These are phyloP conservation scores for Syncephalastrum racemosum DNA, from an alignment of 371 early-diverging fungal species.

Conservation along the genomic window DNA sequence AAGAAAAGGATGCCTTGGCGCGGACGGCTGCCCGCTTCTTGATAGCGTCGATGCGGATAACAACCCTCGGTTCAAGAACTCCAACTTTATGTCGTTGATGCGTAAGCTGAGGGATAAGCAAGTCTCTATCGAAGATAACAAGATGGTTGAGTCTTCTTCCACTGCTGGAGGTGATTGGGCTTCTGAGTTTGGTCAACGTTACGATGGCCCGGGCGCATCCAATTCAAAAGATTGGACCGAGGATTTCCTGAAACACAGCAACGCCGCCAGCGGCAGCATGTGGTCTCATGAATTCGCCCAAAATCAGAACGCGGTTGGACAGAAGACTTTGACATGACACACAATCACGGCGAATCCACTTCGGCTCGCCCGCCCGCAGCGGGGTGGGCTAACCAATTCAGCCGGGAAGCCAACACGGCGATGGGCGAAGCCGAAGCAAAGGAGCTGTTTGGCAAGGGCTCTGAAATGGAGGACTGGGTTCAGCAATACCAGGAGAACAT, in stretches of 20 bases:
- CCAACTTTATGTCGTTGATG: conserved; percentile 91
- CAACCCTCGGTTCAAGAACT: conserved; percentile 91
- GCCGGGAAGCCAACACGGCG: conserved; percentile 34
- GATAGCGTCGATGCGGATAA: conserved; percentile 70
- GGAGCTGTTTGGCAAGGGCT: conserved; percentile 39
- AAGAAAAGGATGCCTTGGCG: conserved; percentile 68
- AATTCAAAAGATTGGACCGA: conserved; percentile 41
- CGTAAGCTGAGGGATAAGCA: conserved; percentile 85
- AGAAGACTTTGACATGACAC: conserved; percentile 47
- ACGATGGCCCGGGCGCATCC: conserved; percentile 19
- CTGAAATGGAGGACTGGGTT: conserved; percentile 64
- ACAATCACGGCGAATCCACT: conserved; percentile 2
- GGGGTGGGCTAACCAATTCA: conserved; percentile 62
- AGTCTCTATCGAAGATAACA: conserved; percentile 81
- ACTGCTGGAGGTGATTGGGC: conserved; percentile 26
- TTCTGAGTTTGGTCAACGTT: conserved; percentile 45
- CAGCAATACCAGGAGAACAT: conserved; percentile 73
- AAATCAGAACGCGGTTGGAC: conserved; percentile 62
- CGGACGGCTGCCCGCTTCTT: conserved; percentile 81
- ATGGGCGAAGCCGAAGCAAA: conserved; percentile 22
- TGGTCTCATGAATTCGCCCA: conserved; percentile 55
- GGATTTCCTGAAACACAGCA: conserved; percentile 46
- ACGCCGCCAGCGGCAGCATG: conserved; percentile 49
- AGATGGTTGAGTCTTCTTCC: conserved; percentile 63
- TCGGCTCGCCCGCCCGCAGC: conserved; percentile 20